Conservation (phyloP, 2,329 filamentous ascomycete genomes). For the Fusarium sp. region DNA sequence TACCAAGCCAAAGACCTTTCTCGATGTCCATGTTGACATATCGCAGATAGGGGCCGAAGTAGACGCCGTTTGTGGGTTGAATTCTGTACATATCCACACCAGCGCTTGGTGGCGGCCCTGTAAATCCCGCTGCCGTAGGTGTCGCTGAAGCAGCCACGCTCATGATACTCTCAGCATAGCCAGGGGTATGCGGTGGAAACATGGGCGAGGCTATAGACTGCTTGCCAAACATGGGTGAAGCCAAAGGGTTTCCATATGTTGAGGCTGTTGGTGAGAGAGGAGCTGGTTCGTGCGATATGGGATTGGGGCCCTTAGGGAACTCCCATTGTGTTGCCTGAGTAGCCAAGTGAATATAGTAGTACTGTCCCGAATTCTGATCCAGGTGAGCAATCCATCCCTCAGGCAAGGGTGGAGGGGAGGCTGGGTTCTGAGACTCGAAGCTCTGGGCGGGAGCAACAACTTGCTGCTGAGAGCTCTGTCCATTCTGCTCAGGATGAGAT, state of each 20-base stretch:
- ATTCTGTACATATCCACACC: slow-evolving; percentile 96
- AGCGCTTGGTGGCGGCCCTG: slow-evolving; percentile 86
- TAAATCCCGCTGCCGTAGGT: slow-evolving; percentile 84
- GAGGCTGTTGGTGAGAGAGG: slow-evolving; percentile 86
- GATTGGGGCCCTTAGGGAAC: slow-evolving; percentile 95
- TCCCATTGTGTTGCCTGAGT: slow-evolving; percentile 99
- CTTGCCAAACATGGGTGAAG: slow-evolving; percentile 73
- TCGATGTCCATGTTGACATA: slow-evolving; percentile 99
- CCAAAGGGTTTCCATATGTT: slow-evolving; percentile 79
- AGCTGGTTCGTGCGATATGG: slow-evolving; percentile 82
- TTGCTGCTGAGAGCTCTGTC: slow-evolving; percentile 58
- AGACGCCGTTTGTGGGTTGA: slow-evolving; percentile 93
- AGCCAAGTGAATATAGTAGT: slow-evolving; percentile 97
- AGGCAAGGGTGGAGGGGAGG: slow-evolving; percentile 90
- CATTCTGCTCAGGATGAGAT: slow-evolving; percentile 65
- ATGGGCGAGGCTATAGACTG: slow-evolving; percentile 78
- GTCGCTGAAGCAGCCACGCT: slow-evolving; percentile 80
- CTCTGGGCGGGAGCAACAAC: slow-evolving; percentile 60
- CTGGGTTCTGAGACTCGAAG: slow-evolving; percentile 66
- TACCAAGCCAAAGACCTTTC: slow-evolving; percentile 89
- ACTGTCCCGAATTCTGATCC: slow-evolving; percentile 94
- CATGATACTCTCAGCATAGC: slow-evolving; percentile 87
- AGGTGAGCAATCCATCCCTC: slow-evolving; percentile 99
- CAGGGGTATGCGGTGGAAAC: slow-evolving; percentile 83
- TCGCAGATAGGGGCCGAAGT: slow-evolving; percentile 95